Percentiles rank a stretch among this genome's conserved stretches.
These are phyloP conservation scores for Yarrowia keelungensis DNA, from an alignment of 805 yeast genomes.

Conservation along the genomic window DNA sequence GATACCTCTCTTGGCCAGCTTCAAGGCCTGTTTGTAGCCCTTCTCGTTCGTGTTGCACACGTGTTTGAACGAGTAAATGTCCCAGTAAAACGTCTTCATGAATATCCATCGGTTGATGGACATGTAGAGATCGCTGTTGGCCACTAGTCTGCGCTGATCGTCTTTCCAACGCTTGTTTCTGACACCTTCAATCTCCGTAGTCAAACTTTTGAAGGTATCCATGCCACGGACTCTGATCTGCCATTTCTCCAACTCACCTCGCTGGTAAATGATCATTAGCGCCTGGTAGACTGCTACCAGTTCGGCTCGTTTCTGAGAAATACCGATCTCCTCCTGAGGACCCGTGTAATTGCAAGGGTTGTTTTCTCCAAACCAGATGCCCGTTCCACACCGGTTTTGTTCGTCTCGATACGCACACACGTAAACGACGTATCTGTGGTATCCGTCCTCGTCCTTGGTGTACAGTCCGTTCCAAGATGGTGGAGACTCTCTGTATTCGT, in stretches of 20 bases:
- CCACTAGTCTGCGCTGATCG: not conserved
- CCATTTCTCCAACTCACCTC: slow-evolving; percentile 1
- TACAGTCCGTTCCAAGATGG: slow-evolving; percentile 3
- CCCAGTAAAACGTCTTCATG: slow-evolving; percentile 14
- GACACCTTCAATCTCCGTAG: not conserved
- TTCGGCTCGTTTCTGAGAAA: slow-evolving; percentile 14
- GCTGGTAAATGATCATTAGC: slow-evolving; percentile 4
- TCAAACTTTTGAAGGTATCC: not conserved
- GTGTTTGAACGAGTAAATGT: slow-evolving; percentile 11
- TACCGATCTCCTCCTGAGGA: not conserved
- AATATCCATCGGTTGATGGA: slow-evolving; percentile 22
- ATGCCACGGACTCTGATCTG: not conserved
- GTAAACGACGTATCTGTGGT: slow-evolving; percentile 6
- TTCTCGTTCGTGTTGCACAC: slow-evolving; percentile 1
- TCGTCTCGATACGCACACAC: slow-evolving; percentile 10
- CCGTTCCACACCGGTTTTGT: not conserved
- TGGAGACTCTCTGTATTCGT: not conserved
- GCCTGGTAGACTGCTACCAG: slow-evolving; percentile 11
- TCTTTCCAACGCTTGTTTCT: slow-evolving; percentile 4
- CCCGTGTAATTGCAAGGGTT: slow-evolving; percentile 25
- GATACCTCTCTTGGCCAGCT: slow-evolving; percentile 6
- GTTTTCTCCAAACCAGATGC: slow-evolving; percentile 19
- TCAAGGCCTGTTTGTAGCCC: not conserved
- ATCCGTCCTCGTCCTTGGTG: slow-evolving; percentile 11
- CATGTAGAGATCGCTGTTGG: not conserved